phyloP scores from a whole-genome alignment of 1,139 yeast species.

The Lodderomyces elongisporus region DNA sequence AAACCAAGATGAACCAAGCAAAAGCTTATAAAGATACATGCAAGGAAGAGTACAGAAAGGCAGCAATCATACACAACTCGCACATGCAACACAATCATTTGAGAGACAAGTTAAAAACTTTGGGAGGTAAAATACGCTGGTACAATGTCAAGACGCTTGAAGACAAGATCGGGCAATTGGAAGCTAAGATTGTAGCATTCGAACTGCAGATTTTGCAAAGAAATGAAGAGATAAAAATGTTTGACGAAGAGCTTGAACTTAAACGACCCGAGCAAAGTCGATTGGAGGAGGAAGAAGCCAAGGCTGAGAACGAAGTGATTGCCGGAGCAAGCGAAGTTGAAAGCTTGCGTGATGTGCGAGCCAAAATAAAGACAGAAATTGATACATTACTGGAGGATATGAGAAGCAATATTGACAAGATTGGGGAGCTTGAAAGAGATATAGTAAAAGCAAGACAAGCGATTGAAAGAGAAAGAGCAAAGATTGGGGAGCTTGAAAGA shows the following conservation, averaged over 20 bases:
- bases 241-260: constrained; percentile 12
- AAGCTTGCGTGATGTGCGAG: constrained; percentile 16
- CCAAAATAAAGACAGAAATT: constrained; percentile 5
- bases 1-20: constrained; percentile 32
- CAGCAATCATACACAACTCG: constrained; percentile 32
- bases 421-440: constrained; percentile 17
- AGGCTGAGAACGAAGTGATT: constrained; percentile 11
- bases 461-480: constrained; percentile 22
- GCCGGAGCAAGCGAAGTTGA: constrained; percentile 14
- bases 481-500: constrained; percentile 12
- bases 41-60: constrained; percentile 28
- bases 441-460: constrained; percentile 23
- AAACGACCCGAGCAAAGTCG: constrained; percentile 13
- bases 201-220: constrained; percentile 18
- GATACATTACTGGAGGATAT: constrained; percentile 11
- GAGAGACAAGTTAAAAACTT: constrained; percentile 36
- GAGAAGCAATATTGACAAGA: constrained; percentile 4
- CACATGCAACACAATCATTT: constrained; percentile 40
- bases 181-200: constrained; percentile 15
- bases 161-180: constrained; percentile 19
- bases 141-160: constrained; percentile 43
- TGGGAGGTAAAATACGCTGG: constrained; percentile 67
- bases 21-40: constrained; percentile 23
- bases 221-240: constrained; percentile 9
- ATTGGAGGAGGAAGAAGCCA: constrained; percentile 14